These are phyloP conservation scores for Lentinula detonsa DNA, from an alignment of 768 basidiomycete genomes.

Conservation along the genomic window DNA sequence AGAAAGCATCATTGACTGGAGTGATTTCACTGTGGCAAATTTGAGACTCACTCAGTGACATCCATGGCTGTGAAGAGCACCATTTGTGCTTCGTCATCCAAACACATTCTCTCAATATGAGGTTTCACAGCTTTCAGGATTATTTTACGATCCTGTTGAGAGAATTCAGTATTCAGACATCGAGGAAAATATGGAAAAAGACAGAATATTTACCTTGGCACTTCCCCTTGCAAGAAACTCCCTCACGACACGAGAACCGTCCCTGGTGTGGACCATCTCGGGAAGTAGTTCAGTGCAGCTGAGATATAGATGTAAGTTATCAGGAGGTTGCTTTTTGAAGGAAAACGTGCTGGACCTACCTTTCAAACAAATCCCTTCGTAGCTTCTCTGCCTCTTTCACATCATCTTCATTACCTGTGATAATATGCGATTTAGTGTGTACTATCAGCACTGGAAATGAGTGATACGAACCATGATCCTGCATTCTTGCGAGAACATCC, in stretches of 20 bases:
- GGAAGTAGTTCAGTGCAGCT: constrained; percentile 83
- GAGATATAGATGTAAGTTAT: background rate
- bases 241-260: constrained; percentile 81
- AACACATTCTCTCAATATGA: constrained; percentile 82
- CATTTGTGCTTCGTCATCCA: constrained; percentile 84
- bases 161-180: background rate
- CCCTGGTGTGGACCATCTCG: constrained; percentile 92
- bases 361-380: constrained; percentile 76
- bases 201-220: constrained; percentile 55
- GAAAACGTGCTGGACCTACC: constrained; percentile 32
- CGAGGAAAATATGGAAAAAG: no score
- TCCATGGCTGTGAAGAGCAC: constrained; percentile 89
- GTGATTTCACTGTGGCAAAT: background rate
- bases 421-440: background rate
- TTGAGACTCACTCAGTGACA: constrained; percentile 67
- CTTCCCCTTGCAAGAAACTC: constrained; percentile 79
- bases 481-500: constrained; percentile 45
- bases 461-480: constrained; percentile 18
- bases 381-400: constrained; percentile 68
- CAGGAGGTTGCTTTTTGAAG: background rate
- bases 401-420: constrained; percentile 15
- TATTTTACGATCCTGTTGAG: constrained; percentile 75
- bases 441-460: background rate
- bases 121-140: constrained; percentile 87
- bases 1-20: background rate